Percentiles rank a stretch among this genome's conserved stretches.
Conservation (phyloP, 768 basidiomycete genomes). For the Lyophyllum semitale region DNA sequence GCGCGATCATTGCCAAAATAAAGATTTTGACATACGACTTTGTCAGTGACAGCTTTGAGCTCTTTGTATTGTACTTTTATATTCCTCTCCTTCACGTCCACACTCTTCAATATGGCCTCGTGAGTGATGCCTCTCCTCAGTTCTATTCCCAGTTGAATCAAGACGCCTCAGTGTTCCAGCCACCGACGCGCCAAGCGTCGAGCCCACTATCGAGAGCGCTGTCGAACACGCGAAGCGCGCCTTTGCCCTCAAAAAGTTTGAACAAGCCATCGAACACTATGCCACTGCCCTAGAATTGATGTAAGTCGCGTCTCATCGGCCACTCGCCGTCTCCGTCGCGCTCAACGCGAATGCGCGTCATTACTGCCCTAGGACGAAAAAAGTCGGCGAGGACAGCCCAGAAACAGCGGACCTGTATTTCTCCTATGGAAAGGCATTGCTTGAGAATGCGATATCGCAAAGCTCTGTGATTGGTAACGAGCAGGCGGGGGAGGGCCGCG, state of each 20-base stretch:
- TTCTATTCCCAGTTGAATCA: neutral
- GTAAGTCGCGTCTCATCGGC: slow-evolving; percentile 53
- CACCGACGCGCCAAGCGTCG: slow-evolving; percentile 20
- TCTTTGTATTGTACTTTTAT: neutral
- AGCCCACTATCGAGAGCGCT: slow-evolving; percentile 51
- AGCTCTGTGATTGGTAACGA: slow-evolving; percentile 90
- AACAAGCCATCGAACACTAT: slow-evolving; percentile 84
- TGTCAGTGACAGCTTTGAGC: neutral
- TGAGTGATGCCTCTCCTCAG: neutral
- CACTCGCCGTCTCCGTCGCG: slow-evolving; percentile 5
- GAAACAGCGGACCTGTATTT: slow-evolving; percentile 89
- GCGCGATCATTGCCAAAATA: too few species aligned
- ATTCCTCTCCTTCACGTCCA: neutral
- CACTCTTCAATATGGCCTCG: slow-evolving; percentile 10
- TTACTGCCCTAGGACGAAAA: slow-evolving; percentile 56
- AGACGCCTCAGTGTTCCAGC: slow-evolving; percentile 6
- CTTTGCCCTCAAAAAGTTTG: slow-evolving; percentile 83
- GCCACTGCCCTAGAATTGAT: slow-evolving; percentile 80
- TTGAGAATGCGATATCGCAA: slow-evolving; percentile 90
- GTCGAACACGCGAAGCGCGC: slow-evolving; percentile 86
- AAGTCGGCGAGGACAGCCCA: slow-evolving; percentile 78
- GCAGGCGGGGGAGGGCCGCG: slow-evolving; percentile 56
- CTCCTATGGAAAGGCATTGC: slow-evolving; percentile 87
- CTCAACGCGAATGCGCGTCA: slow-evolving; percentile 15
- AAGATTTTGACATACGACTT: too few species aligned